Evolutionary conservation across 1,139 yeast genomes (phyloP).

Genomic region (Pneumocystis carinii): DNA sequence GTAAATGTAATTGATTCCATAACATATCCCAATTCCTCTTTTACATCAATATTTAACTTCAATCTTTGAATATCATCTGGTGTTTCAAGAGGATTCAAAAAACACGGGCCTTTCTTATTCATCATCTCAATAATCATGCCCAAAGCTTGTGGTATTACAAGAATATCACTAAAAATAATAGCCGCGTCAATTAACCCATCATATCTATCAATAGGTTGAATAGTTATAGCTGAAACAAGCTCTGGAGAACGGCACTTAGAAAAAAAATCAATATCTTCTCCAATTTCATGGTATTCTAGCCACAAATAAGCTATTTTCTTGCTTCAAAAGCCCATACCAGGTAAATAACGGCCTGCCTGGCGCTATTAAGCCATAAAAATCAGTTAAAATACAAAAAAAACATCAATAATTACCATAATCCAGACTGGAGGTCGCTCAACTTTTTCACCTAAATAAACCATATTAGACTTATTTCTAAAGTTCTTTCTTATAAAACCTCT

Average conservation of each 20-base stretch:
- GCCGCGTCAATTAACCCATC: constrained; percentile 91
- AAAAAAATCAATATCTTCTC: constrained; percentile 76
- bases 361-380: constrained; percentile 27
- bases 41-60: constrained; percentile 35
- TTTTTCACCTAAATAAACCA: constrained; percentile 34
- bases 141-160: constrained; percentile 96
- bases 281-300: constrained; percentile 83
- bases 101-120: constrained; percentile 90
- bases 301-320: constrained; percentile 14
- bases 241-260: constrained; percentile 90
- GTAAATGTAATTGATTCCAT: constrained; percentile 82
- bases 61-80: constrained; percentile 50
- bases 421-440: constrained; percentile 97
- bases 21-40: constrained; percentile 80
- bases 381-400: not conserved
- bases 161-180: constrained; percentile 83
- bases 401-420: constrained; percentile 41
- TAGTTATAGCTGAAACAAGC: constrained; percentile 81
- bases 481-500: constrained; percentile 24
- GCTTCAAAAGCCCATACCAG: constrained; percentile 14
- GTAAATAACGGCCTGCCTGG: constrained; percentile 59
- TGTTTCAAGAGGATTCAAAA: constrained; percentile 69
- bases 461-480: constrained; percentile 16
- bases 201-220: constrained; percentile 85
- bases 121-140: constrained; percentile 90